Evolutionary conservation across 768 basidiomycete species (phyloP).

Genomic region (Cystobasidiopsis lactophilus): DNA sequence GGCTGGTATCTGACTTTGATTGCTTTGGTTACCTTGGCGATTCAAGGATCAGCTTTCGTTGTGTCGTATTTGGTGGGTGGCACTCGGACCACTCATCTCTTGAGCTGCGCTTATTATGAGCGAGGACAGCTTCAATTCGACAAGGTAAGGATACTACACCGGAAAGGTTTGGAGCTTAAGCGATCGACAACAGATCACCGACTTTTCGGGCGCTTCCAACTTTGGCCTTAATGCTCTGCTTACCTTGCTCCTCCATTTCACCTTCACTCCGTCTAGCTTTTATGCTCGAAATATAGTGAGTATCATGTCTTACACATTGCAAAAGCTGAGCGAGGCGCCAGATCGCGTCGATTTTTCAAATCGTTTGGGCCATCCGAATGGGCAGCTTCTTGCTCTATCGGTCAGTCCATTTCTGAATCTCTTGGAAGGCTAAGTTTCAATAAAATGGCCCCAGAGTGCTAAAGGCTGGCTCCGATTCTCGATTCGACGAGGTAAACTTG

Average conservation of each 20-base stretch:
- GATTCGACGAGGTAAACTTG: slow-evolving; percentile 43
- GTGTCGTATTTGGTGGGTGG: no score
- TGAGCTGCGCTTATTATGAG: no score
- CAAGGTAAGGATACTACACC: background rate
- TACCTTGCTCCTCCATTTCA: slow-evolving; percentile 38
- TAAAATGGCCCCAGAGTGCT: no score
- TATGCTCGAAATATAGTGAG: slow-evolving; percentile 39
- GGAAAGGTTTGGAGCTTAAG: background rate
- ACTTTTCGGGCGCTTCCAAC: background rate
- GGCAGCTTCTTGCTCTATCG: slow-evolving; percentile 47
- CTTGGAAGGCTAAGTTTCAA: no score
- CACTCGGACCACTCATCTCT: no score
- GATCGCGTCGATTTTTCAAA: slow-evolving; percentile 15
- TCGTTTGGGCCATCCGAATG: slow-evolving; percentile 44
- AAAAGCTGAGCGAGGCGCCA: no score
- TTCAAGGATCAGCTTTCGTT: background rate
- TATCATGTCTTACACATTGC: no score
- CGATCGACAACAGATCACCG: background rate
- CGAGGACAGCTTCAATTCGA: slow-evolving; percentile 1
- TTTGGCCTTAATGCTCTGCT: slow-evolving; percentile 31
- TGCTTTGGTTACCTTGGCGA: background rate
- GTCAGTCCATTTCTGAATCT: no score
- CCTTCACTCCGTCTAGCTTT: slow-evolving; percentile 25
- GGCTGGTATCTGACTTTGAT: background rate
- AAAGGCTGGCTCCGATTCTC: slow-evolving; percentile 41